Evolutionary conservation across 108 stramenopile species (phyloP).

Genomic region (Nitzschia sp.): DNA sequence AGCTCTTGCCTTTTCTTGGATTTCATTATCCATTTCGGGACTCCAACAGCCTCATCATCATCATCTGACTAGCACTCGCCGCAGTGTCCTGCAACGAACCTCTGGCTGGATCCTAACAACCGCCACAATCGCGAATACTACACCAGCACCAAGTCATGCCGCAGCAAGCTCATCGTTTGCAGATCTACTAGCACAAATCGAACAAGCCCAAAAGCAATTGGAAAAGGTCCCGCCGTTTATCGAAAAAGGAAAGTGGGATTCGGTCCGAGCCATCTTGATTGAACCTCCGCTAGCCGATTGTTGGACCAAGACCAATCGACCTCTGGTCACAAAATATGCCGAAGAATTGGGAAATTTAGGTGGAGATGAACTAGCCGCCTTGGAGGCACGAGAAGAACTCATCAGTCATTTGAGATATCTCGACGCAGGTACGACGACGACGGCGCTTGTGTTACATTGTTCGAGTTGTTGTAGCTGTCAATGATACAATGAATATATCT

Average conservation of each 20-base stretch:
- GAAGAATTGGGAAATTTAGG: slow-evolving; percentile 59
- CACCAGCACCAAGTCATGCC: too few relatives aligned
- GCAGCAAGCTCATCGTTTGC: neutral
- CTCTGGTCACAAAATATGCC: slow-evolving; percentile 47
- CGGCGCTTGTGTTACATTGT: too few relatives aligned
- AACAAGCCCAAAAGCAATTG: slow-evolving; percentile 57
- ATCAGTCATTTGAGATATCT: slow-evolving; percentile 74
- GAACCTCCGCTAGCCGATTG: slow-evolving; percentile 41
- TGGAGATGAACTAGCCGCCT: slow-evolving; percentile 80
- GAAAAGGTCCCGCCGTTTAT: slow-evolving; percentile 67
- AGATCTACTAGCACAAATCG: slow-evolving; percentile 5
- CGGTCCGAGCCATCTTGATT: slow-evolving; percentile 63
- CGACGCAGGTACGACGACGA: too few relatives aligned
- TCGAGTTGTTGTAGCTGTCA: too few relatives aligned
- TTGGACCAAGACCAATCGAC: slow-evolving; percentile 33
- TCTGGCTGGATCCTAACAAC: too few relatives aligned
- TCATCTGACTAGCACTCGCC: too few relatives aligned
- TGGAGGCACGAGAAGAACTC: slow-evolving; percentile 74
- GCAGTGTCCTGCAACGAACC: too few relatives aligned
- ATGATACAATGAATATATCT: too few relatives aligned
- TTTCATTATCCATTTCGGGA: too few relatives aligned
- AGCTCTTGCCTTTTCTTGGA: too few relatives aligned
- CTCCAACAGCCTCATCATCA: too few relatives aligned
- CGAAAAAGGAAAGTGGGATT: slow-evolving; percentile 82
- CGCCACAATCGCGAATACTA: too few relatives aligned